phyloP scores from a whole-genome alignment of 1,284 basidiomycete genomes.

The Fomitopsis schrenkii region DNA sequence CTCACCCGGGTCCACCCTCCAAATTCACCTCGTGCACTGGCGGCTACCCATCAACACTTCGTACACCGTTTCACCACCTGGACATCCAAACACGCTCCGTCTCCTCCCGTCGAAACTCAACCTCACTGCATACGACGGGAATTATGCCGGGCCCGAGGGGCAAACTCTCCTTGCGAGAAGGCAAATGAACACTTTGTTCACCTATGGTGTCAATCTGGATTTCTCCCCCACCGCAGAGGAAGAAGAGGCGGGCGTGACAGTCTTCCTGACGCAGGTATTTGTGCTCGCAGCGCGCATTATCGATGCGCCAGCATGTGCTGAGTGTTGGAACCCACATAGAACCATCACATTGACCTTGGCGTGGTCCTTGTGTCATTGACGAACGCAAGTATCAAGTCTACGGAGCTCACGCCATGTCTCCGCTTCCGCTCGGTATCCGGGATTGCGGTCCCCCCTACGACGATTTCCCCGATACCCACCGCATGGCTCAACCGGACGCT shows the following conservation, averaged over 20 bases:
- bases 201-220: neutral
- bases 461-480: neutral
- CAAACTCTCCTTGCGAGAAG: neutral
- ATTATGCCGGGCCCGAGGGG: neutral
- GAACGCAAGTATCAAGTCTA: neutral
- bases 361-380: neutral
- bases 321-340: neutral
- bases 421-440: neutral
- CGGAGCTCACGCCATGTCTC: neutral
- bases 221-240: neutral
- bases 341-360: neutral
- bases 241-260: neutral
- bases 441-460: neutral
- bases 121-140: neutral
- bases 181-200: neutral
- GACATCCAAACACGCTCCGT: neutral
- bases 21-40: neutral
- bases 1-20: neutral
- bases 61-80: neutral
- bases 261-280: neutral
- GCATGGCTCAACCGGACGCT: neutral
- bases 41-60: neutral
- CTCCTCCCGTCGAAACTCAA: neutral
- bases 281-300: neutral
- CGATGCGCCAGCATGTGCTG: neutral